A percentile compares a stretch with the other conserved stretches of the same genome.
These are phyloP conservation scores for Passalora sequoiae DNA, from an alignment of 2,329 filamentous ascomycete species.

Conservation along the genomic window DNA sequence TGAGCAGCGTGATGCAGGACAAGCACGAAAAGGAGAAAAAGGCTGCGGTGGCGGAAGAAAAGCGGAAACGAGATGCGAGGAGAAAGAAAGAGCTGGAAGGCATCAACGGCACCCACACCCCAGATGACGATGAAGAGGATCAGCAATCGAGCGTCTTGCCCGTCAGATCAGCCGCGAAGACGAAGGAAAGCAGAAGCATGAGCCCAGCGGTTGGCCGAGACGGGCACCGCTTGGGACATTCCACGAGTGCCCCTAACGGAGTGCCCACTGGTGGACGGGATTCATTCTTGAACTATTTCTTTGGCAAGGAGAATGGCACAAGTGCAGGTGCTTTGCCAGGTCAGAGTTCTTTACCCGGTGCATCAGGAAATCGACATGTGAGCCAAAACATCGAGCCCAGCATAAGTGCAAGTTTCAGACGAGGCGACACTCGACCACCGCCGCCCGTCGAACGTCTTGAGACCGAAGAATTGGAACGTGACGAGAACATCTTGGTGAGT, in stretches of 20 bases:
- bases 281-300: slow-evolving; percentile 97
- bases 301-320: slow-evolving; percentile 79
- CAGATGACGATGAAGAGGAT: slow-evolving; percentile 57
- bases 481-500: slow-evolving; percentile 28
- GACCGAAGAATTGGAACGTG: slow-evolving; percentile 52
- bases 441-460: slow-evolving; percentile 29
- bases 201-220: slow-evolving; percentile 66
- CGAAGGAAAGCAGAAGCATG: slow-evolving; percentile 66
- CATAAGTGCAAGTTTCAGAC: slow-evolving; percentile 76
- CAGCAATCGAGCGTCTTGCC: slow-evolving; percentile 49
- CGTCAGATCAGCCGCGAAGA: slow-evolving; percentile 42
- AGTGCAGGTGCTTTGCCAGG: slow-evolving; percentile 31
- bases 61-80: slow-evolving; percentile 76
- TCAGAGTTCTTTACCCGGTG: slow-evolving; percentile 37
- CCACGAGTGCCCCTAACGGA: slow-evolving; percentile 21
- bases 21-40: slow-evolving; percentile 93
- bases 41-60: slow-evolving; percentile 71
- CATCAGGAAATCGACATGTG: slow-evolving; percentile 58
- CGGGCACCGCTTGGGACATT: slow-evolving; percentile 30
- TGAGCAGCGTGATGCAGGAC: slow-evolving; percentile 92
- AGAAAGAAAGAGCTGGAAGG: slow-evolving; percentile 75
- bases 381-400: slow-evolving; percentile 74
- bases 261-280: slow-evolving; percentile 64
- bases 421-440: slow-evolving; percentile 53
- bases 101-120: slow-evolving; percentile 66